These are phyloP conservation scores for Henckelia pumila DNA, from an alignment of 257 asterid species.

Conservation along the genomic window DNA sequence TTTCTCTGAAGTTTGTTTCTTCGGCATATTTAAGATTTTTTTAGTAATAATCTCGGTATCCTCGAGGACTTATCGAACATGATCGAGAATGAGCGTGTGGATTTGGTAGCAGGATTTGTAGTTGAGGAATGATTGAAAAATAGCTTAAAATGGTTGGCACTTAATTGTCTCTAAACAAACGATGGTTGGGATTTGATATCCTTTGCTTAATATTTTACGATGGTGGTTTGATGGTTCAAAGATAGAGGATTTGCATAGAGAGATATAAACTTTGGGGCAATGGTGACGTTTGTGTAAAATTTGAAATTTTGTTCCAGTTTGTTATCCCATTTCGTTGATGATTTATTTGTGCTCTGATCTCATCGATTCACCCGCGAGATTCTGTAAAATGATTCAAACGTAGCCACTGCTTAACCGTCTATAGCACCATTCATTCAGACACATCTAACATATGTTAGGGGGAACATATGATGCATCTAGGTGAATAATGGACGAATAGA, in stretches of 20 bases:
- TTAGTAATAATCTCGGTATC: not conserved
- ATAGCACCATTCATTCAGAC: not conserved
- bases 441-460: not conserved
- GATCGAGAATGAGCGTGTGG: not conserved
- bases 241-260: not conserved
- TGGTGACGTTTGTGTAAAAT: not conserved
- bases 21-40: not conserved
- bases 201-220: not conserved
- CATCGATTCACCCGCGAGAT: no score
- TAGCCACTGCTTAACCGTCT: not conserved
- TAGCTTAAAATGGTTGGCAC: not conserved
- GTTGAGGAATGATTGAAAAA: not conserved
- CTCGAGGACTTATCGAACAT: not conserved
- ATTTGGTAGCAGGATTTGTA: not conserved
- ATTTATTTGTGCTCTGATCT: not conserved
- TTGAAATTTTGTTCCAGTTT: not conserved
- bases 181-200: not conserved
- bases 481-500: not conserved
- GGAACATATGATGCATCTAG: not conserved
- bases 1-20: not conserved
- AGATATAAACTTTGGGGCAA: not conserved
- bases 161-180: not conserved
- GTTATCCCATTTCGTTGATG: not conserved
- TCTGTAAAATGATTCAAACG: not conserved
- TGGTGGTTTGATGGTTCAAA: not conserved